Conservation (phyloP, 768 basidiomycete genomes). For the Lentinula sp. region DNA sequence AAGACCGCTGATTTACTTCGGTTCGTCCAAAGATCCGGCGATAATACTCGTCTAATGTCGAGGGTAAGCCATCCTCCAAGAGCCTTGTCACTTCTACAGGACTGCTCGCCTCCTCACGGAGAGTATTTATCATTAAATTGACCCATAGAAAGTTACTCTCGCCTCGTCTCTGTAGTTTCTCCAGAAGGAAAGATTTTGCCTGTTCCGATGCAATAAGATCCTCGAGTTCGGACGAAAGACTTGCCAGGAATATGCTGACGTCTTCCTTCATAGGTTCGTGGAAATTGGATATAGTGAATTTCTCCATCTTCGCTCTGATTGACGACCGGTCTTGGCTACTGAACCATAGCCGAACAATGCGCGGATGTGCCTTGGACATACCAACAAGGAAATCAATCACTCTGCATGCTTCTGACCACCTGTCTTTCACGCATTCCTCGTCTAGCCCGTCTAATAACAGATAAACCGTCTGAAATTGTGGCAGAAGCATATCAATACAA, state of each 20-base stretch:
- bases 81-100: constrained; percentile 14
- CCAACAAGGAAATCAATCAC: constrained; percentile 12
- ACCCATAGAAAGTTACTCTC: constrained; percentile 25
- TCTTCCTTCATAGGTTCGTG: constrained; percentile 10
- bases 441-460: constrained; percentile 23
- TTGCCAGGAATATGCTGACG: constrained; percentile 5
- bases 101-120: constrained; percentile 11
- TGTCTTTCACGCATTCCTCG: constrained; percentile 11
- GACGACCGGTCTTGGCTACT: constrained; percentile 15
- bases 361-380: constrained; percentile 9
- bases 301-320: constrained; percentile 11
- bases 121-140: constrained; percentile 14
- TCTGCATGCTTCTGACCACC: constrained; percentile 12
- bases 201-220: neutral
- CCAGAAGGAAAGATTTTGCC: constrained; percentile 3
- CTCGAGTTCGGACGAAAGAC: neutral
- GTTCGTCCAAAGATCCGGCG: constrained; percentile 12
- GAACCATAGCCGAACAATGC: constrained; percentile 18
- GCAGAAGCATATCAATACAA: neutral
- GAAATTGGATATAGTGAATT: constrained; percentile 9
- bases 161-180: constrained; percentile 8
- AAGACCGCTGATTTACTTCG: neutral
- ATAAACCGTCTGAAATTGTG: constrained; percentile 8
- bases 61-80: constrained; percentile 10
- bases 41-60: constrained; percentile 13